Evolutionary conservation across 2,329 filamentous ascomycete genomes (phyloP), one percentile per base, ranked within the genome.

Genomic region (Thelonectria discophora): DNA sequence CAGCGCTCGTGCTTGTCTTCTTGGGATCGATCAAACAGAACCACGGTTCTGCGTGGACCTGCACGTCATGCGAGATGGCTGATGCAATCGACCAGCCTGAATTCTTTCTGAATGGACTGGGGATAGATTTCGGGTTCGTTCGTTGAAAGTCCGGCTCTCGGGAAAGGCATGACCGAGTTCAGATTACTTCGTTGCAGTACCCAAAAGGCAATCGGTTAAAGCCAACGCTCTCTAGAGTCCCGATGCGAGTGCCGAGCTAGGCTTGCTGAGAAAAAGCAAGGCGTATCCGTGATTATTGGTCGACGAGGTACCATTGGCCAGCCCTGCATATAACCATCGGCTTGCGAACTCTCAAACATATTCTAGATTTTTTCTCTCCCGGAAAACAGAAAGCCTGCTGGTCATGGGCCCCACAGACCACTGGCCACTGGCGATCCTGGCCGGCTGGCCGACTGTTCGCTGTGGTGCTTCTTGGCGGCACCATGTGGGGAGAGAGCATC

Each of bases 281-380:
- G 55, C 15, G 34, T 37, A 37, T 37, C 34, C 34, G 34, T 11
- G 2, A 64, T 55, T 60, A 50, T 18, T 52, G 56, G 59, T 46
- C 54, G 17, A 47, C 32, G 46, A 56, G 13, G 50, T 21, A 40
- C 20, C 39, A 48, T 30, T 54, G 40, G 40, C 48, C 56, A 59
- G 50, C 47, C 52, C 47, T 56, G 53, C 62, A 63, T 45, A 45
- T 48, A 49, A 50, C 45, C 37, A 58, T 65, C 49, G 48, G 57
- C 53, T 59, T 46, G 34, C 34, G 34, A 55, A 64, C 56, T 61
- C 58, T 50, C 27, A 60, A 60, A 43, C 55, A 49, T 57, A 63
- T 71, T 71, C 69, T 71, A 71, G 69, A 70, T 65, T 59, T 55
- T 61, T 71, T 71, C 67, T 65, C 50, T 69, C 54, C 65, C 46